A percentile compares a stretch with the other conserved stretches of the same genome.
These are phyloP conservation scores for Stylosanthes scabra DNA, from an alignment of 331 rosid species.

Conservation along the genomic window DNA sequence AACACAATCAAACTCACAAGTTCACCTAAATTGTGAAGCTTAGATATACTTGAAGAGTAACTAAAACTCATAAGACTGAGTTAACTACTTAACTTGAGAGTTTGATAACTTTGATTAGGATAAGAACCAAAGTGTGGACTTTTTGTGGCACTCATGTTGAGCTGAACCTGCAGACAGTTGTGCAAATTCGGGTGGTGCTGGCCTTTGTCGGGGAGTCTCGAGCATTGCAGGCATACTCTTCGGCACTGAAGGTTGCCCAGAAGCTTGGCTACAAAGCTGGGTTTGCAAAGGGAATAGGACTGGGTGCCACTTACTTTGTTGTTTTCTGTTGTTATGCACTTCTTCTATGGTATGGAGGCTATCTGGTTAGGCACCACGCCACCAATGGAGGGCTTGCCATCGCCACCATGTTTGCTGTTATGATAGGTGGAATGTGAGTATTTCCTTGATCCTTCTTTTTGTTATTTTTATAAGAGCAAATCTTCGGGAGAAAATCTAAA, in stretches of 20 bases:
- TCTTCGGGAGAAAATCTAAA: conserved; percentile 5
- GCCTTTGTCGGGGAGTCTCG: conserved; percentile 84
- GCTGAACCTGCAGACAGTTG: conserved; percentile 68
- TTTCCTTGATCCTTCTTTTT: neutral
- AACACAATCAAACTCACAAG: too few relatives aligned
- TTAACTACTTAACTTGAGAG: too few relatives aligned
- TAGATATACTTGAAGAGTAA: too few relatives aligned
- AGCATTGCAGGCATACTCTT: conserved; percentile 78
- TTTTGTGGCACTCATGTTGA: conserved; percentile 6
- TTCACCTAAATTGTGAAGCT: too few relatives aligned
- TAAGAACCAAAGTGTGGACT: neutral
- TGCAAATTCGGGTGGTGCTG: conserved; percentile 91
- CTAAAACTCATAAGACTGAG: too few relatives aligned
- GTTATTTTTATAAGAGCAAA: neutral
- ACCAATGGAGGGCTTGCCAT: conserved; percentile 99
- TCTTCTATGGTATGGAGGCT: conserved; percentile 97
- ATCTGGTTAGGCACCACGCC: conserved; percentile 83
- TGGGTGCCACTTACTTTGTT: conserved; percentile 97
- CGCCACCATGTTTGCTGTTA: conserved; percentile 97
- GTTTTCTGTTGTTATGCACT: conserved; percentile 98
- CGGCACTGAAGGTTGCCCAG: conserved; percentile 83
- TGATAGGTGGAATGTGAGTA: conserved; percentile 95
- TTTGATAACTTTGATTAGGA: too few relatives aligned
- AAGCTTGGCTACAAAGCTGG: conserved; percentile 89
- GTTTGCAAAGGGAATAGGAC: conserved; percentile 92